These are phyloP conservation scores for Penicillium sp. DNA, from an alignment of 2,329 filamentous ascomycete species.

Conservation along the genomic window DNA sequence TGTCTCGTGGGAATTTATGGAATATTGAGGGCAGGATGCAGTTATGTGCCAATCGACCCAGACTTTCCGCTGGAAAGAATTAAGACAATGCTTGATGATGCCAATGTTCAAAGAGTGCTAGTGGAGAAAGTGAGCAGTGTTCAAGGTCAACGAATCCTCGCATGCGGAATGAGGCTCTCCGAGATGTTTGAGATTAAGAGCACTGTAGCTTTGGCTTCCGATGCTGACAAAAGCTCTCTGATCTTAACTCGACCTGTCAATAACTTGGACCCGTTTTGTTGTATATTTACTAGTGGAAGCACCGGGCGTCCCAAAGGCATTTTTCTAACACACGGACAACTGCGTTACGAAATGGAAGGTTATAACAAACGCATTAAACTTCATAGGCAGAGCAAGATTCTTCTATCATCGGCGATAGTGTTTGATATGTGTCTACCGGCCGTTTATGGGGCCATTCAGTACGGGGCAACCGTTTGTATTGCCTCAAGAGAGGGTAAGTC, in stretches of 20 bases:
- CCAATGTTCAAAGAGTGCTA: neutral
- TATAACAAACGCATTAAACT: neutral
- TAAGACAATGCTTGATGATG: slow-evolving; percentile 4
- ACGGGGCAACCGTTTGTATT: slow-evolving; percentile 1
- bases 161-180: neutral
- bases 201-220: neutral
- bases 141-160: slow-evolving; percentile 1
- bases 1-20: slow-evolving; percentile 2
- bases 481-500: slow-evolving; percentile 3
- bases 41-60: slow-evolving; percentile 5
- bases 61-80: slow-evolving; percentile 4
- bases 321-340: neutral
- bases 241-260: neutral
- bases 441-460: neutral
- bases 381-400: neutral
- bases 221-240: neutral
- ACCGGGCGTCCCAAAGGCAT: slow-evolving; percentile 5
- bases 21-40: slow-evolving; percentile 3
- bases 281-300: slow-evolving; percentile 6
- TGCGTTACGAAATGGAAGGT: slow-evolving; percentile 8
- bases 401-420: slow-evolving; percentile 1
- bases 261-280: neutral
- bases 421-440: slow-evolving; percentile 1
- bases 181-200: neutral
- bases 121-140: neutral